These are phyloP conservation scores for Quercus variabilis DNA, from an alignment of 306 rosid genomes.

Conservation along the genomic window DNA sequence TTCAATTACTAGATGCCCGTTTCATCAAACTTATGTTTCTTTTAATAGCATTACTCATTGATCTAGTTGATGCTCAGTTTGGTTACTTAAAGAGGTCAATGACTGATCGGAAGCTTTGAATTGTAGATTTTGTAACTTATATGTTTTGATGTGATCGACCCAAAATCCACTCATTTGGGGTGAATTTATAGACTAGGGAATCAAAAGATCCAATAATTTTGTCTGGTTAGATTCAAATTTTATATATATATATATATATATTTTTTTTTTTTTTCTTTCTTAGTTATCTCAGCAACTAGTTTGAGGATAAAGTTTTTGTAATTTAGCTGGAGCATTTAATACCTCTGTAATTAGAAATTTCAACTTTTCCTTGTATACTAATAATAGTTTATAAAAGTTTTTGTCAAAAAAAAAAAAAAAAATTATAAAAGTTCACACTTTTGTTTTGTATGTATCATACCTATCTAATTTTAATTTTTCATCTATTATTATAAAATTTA, in stretches of 20 bases:
- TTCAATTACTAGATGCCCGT: conserved; percentile 28
- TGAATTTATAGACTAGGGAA: background rate
- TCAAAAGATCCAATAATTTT: background rate
- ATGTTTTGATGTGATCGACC: conserved; percentile 28
- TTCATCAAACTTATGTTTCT: conserved; percentile 43
- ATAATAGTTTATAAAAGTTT: too few species aligned
- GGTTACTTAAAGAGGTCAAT: conserved; percentile 13
- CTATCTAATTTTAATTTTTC: too few species aligned
- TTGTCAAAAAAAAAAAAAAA: background rate
- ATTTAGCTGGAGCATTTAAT: background rate
- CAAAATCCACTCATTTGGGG: conserved; percentile 12
- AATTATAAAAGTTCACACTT: background rate
- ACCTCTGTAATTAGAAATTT: background rate
- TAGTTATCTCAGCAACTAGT: background rate
- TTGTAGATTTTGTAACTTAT: conserved; percentile 5
- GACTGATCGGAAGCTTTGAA: conserved; percentile 7
- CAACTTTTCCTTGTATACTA: too few species aligned
- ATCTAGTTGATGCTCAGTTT: conserved; percentile 13
- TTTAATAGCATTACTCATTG: conserved; percentile 8
- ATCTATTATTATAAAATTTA: too few species aligned
- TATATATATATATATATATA: too few species aligned
- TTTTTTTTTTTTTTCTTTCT: background rate
- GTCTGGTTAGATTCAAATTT: conserved; percentile 17
- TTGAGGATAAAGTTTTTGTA: background rate
- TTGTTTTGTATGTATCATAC: too few species aligned